phyloP scores from a whole-genome alignment of 176 grass and related monocot genomes.

The Pontederia crassipes region DNA sequence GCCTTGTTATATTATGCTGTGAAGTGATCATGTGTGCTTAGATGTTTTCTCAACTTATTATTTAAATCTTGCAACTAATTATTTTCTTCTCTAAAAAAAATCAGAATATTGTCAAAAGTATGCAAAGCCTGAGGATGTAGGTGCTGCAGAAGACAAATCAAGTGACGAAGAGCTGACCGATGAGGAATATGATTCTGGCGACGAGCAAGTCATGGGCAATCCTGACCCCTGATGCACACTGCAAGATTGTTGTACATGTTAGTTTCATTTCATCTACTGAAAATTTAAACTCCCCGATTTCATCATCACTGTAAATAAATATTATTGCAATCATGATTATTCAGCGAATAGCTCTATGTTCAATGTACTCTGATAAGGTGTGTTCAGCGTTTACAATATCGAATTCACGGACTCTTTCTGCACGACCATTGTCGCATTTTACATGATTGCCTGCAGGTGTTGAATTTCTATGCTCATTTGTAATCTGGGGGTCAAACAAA shows the following conservation, averaged over 20 bases:
- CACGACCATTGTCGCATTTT: too few relatives aligned
- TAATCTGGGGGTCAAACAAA: too few relatives aligned
- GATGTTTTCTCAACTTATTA: too few relatives aligned
- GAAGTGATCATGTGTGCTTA: too few relatives aligned
- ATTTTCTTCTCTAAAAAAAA: background rate
- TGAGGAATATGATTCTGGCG: slow-evolving; percentile 14
- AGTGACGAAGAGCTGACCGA: slow-evolving; percentile 18
- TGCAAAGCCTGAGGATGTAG: slow-evolving; percentile 11
- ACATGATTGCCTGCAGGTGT: too few relatives aligned
- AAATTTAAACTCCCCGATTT: background rate
- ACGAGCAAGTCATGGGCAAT: slow-evolving; percentile 11
- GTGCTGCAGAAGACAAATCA: background rate
- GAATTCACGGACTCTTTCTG: too few relatives aligned
- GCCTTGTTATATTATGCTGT: background rate
- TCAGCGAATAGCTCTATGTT: too few relatives aligned
- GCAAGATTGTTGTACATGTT: background rate
- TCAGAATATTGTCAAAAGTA: slow-evolving; percentile 21
- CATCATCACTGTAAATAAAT: too few relatives aligned
- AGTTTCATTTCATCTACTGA: background rate
- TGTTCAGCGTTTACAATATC: too few relatives aligned
- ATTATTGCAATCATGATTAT: too few relatives aligned
- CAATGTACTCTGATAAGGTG: too few relatives aligned
- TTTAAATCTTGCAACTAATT: background rate
- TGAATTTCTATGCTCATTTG: too few relatives aligned
- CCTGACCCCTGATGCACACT: background rate